phyloP scores from a whole-genome alignment of 192 early-diverging fungal genomes.

The Coemansia sp. region DNA sequence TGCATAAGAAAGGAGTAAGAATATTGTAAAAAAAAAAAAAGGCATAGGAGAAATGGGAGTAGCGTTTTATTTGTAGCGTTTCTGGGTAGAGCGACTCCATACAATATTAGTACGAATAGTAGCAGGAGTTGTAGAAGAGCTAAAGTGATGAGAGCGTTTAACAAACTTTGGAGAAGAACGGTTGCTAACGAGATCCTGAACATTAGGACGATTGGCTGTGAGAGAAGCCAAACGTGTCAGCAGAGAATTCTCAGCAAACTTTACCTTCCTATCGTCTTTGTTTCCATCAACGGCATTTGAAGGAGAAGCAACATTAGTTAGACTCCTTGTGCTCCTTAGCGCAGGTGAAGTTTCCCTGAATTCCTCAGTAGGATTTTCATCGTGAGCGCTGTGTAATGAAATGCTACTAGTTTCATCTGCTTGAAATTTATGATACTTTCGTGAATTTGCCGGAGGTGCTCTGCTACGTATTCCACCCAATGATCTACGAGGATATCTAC shows the following conservation, averaged over 20 bases:
- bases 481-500: not conserved
- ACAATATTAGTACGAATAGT: not conserved
- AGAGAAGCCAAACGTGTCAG: constrained; percentile 24
- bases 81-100: constrained; percentile 15
- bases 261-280: not conserved
- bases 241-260: constrained; percentile 17
- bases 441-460: constrained; percentile 12
- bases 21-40: not conserved
- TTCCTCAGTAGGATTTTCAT: not conserved
- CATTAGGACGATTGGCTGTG: constrained; percentile 22
- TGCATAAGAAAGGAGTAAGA: not conserved
- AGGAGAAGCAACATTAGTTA: constrained; percentile 1
- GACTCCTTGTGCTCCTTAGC: not conserved
- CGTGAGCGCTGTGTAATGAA: constrained; percentile 16
- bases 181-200: constrained; percentile 47
- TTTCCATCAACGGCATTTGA: not conserved
- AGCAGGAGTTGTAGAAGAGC: constrained; percentile 18
- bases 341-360: not conserved
- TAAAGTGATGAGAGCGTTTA: constrained; percentile 45
- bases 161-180: constrained; percentile 42
- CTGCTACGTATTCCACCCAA: constrained; percentile 44
- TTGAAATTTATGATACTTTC: constrained; percentile 26
- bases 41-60: no score
- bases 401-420: not conserved
- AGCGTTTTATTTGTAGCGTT: constrained; percentile 21